Conservation (phyloP, 1,139 yeast species). For the Geotrichum citri-aurantii region DNA sequence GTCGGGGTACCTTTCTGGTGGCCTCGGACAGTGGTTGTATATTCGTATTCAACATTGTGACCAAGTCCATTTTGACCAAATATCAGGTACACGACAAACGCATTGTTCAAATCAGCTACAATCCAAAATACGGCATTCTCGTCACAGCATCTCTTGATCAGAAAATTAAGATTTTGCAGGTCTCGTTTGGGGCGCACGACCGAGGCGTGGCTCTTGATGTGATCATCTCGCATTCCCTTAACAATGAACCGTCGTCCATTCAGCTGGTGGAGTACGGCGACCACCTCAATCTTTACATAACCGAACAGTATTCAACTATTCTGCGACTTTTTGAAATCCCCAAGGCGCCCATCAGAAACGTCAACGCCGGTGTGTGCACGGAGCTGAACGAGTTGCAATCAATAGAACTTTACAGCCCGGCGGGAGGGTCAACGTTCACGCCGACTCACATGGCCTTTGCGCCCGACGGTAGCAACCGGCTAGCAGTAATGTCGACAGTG, state of each 20-base stretch:
- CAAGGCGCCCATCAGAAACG: neutral
- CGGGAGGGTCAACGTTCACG: constrained; percentile 13
- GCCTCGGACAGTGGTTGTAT: neutral
- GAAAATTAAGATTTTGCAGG: constrained; percentile 2
- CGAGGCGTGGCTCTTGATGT: constrained; percentile 3
- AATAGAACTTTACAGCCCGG: constrained; percentile 13
- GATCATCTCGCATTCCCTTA: constrained; percentile 9
- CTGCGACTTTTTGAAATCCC: constrained; percentile 5
- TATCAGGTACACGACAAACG: constrained; percentile 12
- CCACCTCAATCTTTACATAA: constrained; percentile 5
- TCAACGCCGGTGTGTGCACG: neutral
- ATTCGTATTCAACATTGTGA: constrained; percentile 12
- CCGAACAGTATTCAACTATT: constrained; percentile 17
- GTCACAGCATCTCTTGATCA: constrained; percentile 16
- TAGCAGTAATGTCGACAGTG: constrained; percentile 16
- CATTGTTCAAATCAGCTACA: constrained; percentile 9
- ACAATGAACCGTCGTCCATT: constrained; percentile 16
- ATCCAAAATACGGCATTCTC: neutral
- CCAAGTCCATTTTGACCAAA: constrained; percentile 2
- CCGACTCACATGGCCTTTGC: constrained; percentile 12
- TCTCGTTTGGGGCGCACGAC: neutral
- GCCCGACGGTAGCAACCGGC: constrained; percentile 6
- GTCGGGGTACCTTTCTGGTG: neutral
- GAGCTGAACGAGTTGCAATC: constrained; percentile 3
- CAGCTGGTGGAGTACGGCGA: constrained; percentile 5